Evolutionary conservation across 2,329 filamentous ascomycete species (phyloP), one percentile per base, ranked within the genome.

Genomic region (Aphanoascus verrucosus): DNA sequence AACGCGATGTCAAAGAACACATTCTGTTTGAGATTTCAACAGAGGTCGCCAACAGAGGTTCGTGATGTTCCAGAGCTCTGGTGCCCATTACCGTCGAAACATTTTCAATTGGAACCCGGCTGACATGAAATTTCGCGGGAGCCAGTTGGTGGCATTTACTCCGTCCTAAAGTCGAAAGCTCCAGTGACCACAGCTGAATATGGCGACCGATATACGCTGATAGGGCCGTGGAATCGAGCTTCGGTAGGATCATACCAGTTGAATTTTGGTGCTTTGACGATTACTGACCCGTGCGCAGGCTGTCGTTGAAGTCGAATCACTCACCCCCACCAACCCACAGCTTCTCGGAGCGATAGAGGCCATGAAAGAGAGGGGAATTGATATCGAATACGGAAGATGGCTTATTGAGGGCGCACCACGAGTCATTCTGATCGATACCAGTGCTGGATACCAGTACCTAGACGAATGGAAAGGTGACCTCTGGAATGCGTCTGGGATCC

Each of bases 181-280:
- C 91, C 93, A 49, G 93, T 97, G 57, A 97, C 93, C 42, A 96
- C 91, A 0, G 89, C 89, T 57, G 93, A 98, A 72, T 98, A 97
- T 93, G 93, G 93, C 71, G 89, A 95, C 56, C 83, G 88, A 61
- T 98, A 98, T 72, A 94, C 88, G 28, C 80, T 97, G 60, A 90
- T 98, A 68, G 93, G 93, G 1, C 93, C 93, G 55, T 83, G 94
- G 67, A 96, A 97, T 73, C 84, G 86, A 68, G 80, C 85, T 63
- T 96, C 93, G 60, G 88, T 93, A 78, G 41, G 50, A 48, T 37
- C 37, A 45, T 43, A 41, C 34, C 32, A 1, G 19, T 47, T 20
- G 19, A 17, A 17, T 44, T 28, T 14, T 43, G 37, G 37, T 42
- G 37, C 44, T 3, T 5, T 50, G 55, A 58, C 53, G 57, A 53